Evolutionary conservation across 176 grass and related monocot genomes (phyloP), one percentile per base, ranked within the genome.

Genomic region (Zizania latifolia): DNA sequence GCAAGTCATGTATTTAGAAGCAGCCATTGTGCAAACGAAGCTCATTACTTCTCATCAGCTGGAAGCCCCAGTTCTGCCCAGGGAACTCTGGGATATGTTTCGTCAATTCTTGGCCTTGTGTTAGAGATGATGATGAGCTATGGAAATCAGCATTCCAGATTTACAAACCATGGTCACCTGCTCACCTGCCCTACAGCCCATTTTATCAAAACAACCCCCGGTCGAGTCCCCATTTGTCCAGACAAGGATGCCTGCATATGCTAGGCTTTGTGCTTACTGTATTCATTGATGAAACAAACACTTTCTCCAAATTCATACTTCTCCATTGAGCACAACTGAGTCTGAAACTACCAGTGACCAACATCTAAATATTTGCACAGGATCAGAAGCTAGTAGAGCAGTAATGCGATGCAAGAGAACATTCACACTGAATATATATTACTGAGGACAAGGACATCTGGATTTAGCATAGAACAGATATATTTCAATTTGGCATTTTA

Each of bases 401-500:
- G 14, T 28, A 43, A 72, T 37, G 27, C 17, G 34, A 72, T 37
- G 27, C 17, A 60, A 57, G 31, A 58, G 10, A 28, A 37, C 0
- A 36, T 85, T 21, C 0, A 13, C 22, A 58, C 11, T 48, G 39
- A 68, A 29, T 57, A 66, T 57, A 66, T 31, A 67, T 58, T 76
- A 69, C 68, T 26, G 54, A 30, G 29, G 66, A 79, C n/a, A n/a
- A n/a, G n/a, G 22, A 86, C 65, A 63, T 76, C 14, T 45, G n/a
- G n/a, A n/a, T n/a, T 63, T 1, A 70, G 55, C 54, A 75, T 50
- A 51, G 5, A 62, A 55, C 33, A 70, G 26, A 58, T 64, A 84
- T 26, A 70, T 75, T 81, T 81, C 55, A 70, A 40, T 37, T 82
- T 71, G 8, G 58, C 59, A 26, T 78, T 82, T 78, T 73, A 73